Evolutionary conservation across 352 stramenopile genomes (phyloP), one percentile per base, ranked within the genome.

Genomic region (Phytophthora kernoviae): DNA sequence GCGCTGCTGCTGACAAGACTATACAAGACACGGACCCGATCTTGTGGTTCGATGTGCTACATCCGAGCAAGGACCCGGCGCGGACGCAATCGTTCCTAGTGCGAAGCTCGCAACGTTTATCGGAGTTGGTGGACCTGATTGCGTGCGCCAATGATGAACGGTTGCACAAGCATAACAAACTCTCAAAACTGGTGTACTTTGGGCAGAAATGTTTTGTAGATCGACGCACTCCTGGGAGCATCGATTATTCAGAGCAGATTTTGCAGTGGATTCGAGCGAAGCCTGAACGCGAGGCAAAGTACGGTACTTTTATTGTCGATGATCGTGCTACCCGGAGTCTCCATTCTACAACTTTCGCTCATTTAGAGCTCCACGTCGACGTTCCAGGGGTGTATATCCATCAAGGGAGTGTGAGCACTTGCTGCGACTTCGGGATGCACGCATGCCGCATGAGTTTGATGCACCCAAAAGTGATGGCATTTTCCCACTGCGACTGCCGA

Each of bases 331-430:
- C 50, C 4, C 20, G 30, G 4, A 68, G 60, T 27, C 58, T 93
- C 18, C 81, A 91, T 17, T 58, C 46, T 39, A 79, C 75, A 6
- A 68, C 54, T 22, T 88, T 88, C 66, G 56, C 63, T 7, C 75
- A 91, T 34, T 37, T 93, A 15, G 54, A 73, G 37, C 66, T 93
- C 17, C 67, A 79, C 20, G 40, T 87, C 7, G 80, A 93, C 41
- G 43, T 80, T 6, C 77, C 81, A 0, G 81, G 79, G 3, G 68
- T 91, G 39, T 93, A 81, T 36, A 81, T 93, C 39, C 83, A 93
- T 57, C 81, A 91, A 27, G 83, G 83, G 83, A 93, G 59, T 93
- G 83, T 36, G 83, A 93, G 53, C 83, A 93, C 55, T 45, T 93
- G 52, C 21, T 90, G 14, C 69, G 80, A 5, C 66, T 93, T 21